Evolutionary conservation across 2,329 filamentous ascomycete genomes (phyloP).

Genomic region (Talaromyces sp.): DNA sequence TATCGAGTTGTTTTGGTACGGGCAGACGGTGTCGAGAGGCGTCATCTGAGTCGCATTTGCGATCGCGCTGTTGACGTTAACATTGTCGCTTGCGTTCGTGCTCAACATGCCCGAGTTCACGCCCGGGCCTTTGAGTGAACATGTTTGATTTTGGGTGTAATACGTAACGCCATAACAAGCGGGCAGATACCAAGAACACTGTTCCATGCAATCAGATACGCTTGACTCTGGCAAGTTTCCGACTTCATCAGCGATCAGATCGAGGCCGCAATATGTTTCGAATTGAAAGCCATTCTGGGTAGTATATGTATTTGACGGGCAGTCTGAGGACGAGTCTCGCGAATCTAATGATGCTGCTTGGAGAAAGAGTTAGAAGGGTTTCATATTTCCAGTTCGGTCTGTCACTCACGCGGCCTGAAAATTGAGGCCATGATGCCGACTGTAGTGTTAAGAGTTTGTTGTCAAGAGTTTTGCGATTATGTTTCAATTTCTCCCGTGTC

Average conservation of each 20-base stretch:
- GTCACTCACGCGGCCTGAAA: background rate
- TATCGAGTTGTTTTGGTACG: slow-evolving; percentile 7
- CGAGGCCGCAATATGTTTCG: background rate
- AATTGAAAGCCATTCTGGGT: slow-evolving; percentile 7
- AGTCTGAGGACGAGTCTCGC: background rate
- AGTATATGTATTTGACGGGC: background rate
- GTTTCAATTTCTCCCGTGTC: background rate
- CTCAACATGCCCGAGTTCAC: background rate
- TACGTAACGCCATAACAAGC: slow-evolving; percentile 7
- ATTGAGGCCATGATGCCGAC: background rate
- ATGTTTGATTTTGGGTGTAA: slow-evolving; percentile 9
- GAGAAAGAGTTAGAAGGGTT: background rate
- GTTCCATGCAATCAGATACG: slow-evolving; percentile 3
- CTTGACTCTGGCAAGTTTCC: background rate
- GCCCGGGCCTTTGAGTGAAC: background rate
- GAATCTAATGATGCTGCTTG: background rate
- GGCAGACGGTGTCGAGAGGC: background rate
- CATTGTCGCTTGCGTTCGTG: background rate
- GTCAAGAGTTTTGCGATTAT: background rate
- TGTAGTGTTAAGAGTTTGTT: no score
- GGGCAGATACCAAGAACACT: slow-evolving; percentile 2
- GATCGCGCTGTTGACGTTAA: slow-evolving; percentile 9
- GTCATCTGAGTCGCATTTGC: background rate
- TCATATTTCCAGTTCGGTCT: background rate
- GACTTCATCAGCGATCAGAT: background rate